Conservation (phyloP, 2,329 filamentous ascomycete species). For the Periconia digitata region DNA sequence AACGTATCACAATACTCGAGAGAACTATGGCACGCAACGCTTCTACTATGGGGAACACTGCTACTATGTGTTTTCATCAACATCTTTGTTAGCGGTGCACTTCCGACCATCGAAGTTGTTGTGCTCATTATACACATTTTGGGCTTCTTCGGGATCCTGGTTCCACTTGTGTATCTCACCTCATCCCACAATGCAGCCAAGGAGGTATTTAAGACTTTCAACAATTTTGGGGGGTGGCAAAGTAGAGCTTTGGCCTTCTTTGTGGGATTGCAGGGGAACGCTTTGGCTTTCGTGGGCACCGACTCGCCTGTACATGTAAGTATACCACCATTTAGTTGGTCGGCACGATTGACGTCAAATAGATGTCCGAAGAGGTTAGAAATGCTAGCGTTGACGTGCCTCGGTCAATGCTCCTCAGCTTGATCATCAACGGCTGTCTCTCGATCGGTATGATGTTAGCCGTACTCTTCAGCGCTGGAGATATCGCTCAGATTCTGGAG, state of each 20-base stretch:
- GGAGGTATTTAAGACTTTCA: slow-evolving; percentile 51
- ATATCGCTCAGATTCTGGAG: slow-evolving; percentile 24
- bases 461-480: slow-evolving; percentile 43
- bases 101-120: slow-evolving; percentile 54
- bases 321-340: neutral
- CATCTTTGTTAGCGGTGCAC: slow-evolving; percentile 47
- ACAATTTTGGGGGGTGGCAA: slow-evolving; percentile 50
- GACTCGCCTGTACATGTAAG: slow-evolving; percentile 43
- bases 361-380: slow-evolving; percentile 45
- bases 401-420: slow-evolving; percentile 47
- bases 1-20: slow-evolving; percentile 41
- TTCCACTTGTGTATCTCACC: slow-evolving; percentile 40
- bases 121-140: slow-evolving; percentile 54
- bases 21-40: slow-evolving; percentile 53
- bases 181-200: slow-evolving; percentile 43
- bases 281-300: slow-evolving; percentile 42
- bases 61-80: slow-evolving; percentile 49
- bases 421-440: slow-evolving; percentile 45
- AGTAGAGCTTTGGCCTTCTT: slow-evolving; percentile 49
- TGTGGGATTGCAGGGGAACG: slow-evolving; percentile 45
- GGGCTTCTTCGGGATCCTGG: slow-evolving; percentile 56
- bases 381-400: slow-evolving; percentile 42
- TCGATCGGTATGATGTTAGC: slow-evolving; percentile 47
- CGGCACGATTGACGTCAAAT: slow-evolving; percentile 5
- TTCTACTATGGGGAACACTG: slow-evolving; percentile 51